Base-by-base conservation (phyloP, 768 basidiomycete species). In the Rhodosporidiobolus sp. region DNA sequence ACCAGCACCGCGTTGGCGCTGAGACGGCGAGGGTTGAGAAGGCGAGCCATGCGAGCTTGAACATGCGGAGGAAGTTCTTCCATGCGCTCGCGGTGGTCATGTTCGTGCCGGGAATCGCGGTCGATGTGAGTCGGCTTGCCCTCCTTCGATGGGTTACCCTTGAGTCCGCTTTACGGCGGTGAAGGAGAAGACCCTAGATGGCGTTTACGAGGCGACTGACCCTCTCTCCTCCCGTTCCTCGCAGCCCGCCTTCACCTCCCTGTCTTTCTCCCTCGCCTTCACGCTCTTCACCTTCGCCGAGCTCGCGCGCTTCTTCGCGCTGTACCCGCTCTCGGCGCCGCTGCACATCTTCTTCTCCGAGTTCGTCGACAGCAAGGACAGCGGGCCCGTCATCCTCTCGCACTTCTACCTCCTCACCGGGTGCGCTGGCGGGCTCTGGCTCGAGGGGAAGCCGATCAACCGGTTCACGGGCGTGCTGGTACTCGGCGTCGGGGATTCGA, bases 261-360 rank as follows among this genome's bases (percentile, higher is more conserved):
- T 98, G 55, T 88, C 94, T 16, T 96, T 99, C 83, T 94, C 91
- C 77, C 89, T 88, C 28, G 95, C 95, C 3, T 98, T 99, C 81
- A 89, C 96, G 16, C 81, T 92, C 75, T 98, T 99, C 83, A 91
- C 88, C 32, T 97, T 99, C 80, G 88, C 91, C 68, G 96, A 99
- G 83, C 98, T 97, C 83, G 87, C 97, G 74, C 91, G 96, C 69
- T 99, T 97, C 82, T 99, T 98, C 82, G 96, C 96, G 49, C 86
- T 99, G 60, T 97, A 96, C 82, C 96, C 96, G 6, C 91, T 97
- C 77, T 93, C 94, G 22, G 94, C 91, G 17, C 84, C 87, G 19
- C 87, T 99, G 28, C 96, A 99, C 82, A 83, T 97, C 66, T 99
- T 99, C 82, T 88, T 99, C 87, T 91, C 90, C 82, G 96, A 99